phyloP scores from a whole-genome alignment of 1,284 basidiomycete genomes.

The Pseudomicrostroma phylloplanum region DNA sequence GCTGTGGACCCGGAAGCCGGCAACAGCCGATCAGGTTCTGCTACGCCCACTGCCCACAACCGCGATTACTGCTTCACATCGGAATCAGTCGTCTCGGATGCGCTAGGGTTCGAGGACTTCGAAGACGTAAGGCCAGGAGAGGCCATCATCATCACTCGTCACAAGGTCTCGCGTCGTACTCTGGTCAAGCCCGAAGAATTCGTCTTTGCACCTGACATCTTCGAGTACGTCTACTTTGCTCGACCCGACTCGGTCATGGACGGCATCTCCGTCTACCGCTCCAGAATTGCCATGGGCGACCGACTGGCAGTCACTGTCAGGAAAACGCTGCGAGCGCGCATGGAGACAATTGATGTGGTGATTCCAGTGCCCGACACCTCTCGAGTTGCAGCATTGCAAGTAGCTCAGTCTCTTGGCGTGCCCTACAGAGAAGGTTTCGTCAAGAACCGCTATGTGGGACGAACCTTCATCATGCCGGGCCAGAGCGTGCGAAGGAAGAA shows the following conservation, averaged over 20 bases:
- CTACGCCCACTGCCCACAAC: constrained; percentile 25
- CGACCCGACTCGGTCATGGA: constrained; percentile 96
- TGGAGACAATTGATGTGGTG: constrained; percentile 61
- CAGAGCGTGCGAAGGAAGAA: constrained; percentile 79
- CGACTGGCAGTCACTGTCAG: constrained; percentile 80
- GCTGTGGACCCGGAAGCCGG: neutral
- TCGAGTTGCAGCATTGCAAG: constrained; percentile 87
- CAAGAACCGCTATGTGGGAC: constrained; percentile 96
- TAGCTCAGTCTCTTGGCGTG: constrained; percentile 80
- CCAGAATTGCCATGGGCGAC: constrained; percentile 99
- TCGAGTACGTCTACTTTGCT: constrained; percentile 98
- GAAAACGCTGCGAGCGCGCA: constrained; percentile 64
- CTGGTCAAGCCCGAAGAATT: constrained; percentile 27
- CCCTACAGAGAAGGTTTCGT: constrained; percentile 98
- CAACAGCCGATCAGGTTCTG: neutral
- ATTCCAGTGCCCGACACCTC: constrained; percentile 98
- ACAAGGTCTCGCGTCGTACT: constrained; percentile 38
- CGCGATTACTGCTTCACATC: constrained; percentile 84
- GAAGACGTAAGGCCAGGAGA: constrained; percentile 89
- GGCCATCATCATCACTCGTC: constrained; percentile 80
- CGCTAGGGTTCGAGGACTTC: constrained; percentile 82
- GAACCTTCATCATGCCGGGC: constrained; percentile 99
- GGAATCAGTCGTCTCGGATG: constrained; percentile 94
- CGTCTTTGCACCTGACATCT: constrained; percentile 74
- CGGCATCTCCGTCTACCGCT: constrained; percentile 92